Evolutionary conservation across 805 yeast species (phyloP).

Genomic region (Ogataea glucozyma): DNA sequence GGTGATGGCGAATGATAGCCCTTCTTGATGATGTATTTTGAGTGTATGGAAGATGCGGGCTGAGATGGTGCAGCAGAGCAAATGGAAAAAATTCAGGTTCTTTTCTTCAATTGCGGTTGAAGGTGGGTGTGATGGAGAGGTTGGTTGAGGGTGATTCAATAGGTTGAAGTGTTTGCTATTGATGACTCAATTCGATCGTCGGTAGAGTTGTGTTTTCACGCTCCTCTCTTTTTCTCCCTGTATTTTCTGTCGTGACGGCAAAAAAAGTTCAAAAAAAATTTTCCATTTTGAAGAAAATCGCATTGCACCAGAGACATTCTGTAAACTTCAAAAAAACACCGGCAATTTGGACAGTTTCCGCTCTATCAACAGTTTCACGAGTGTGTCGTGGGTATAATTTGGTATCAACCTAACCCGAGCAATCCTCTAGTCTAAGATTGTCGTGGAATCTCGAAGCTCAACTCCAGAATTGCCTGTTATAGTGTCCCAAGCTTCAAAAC

Average conservation of each 20-base stretch:
- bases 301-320: background rate
- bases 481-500: background rate
- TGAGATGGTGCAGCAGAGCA: too few relatives aligned
- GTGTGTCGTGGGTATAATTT: too few relatives aligned
- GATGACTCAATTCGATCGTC: too few relatives aligned
- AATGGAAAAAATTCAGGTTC: background rate
- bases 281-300: constrained; percentile 1
- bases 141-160: too few relatives aligned
- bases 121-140: too few relatives aligned
- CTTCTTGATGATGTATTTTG: background rate
- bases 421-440: too few relatives aligned
- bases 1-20: constrained; percentile 1
- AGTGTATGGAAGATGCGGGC: background rate
- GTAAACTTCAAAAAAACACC: background rate
- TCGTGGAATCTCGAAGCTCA: background rate
- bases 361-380: too few relatives aligned
- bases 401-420: too few relatives aligned
- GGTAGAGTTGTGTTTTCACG: too few relatives aligned
- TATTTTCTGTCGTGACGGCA: constrained; percentile 9
- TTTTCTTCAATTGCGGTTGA: background rate
- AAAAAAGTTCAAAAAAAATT: constrained; percentile 8
- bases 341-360: too few relatives aligned
- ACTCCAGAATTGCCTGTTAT: background rate
- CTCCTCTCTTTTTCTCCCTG: background rate
- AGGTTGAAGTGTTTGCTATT: too few relatives aligned